A percentile compares a stretch with the other conserved stretches of the same genome.
Evolutionary conservation across 768 basidiomycete genomes (phyloP).

Genomic region (Mycena albidolilacea): DNA sequence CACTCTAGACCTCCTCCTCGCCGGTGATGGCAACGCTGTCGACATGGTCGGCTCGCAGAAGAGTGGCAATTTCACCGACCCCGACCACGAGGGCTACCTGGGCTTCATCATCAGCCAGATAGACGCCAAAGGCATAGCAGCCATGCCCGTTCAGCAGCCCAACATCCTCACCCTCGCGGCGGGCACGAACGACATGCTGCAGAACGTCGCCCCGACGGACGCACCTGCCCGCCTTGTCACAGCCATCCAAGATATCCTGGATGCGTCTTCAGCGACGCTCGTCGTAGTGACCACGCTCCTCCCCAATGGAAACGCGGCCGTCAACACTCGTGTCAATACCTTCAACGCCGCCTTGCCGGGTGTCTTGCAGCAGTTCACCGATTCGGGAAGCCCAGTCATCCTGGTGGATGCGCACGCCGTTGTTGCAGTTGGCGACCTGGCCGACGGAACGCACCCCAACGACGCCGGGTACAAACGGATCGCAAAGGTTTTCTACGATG

Average conservation of each 20-base stretch:
- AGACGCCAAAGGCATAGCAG: not conserved
- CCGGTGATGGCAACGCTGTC: slow-evolving; percentile 23
- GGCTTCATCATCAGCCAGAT: slow-evolving; percentile 25
- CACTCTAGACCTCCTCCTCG: slow-evolving; percentile 29
- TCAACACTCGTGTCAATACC: not conserved
- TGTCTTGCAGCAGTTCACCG: slow-evolving; percentile 5
- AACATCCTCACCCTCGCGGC: slow-evolving; percentile 28
- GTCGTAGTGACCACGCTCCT: slow-evolving; percentile 19
- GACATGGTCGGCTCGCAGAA: slow-evolving; percentile 29
- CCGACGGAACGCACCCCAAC: slow-evolving; percentile 26
- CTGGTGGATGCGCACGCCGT: slow-evolving; percentile 16
- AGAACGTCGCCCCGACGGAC: slow-evolving; percentile 10
- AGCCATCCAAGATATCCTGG: slow-evolving; percentile 19
- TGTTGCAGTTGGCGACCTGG: slow-evolving; percentile 22
- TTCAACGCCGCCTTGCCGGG: slow-evolving; percentile 25
- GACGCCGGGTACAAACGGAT: slow-evolving; percentile 22
- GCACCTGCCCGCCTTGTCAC: slow-evolving; percentile 11
- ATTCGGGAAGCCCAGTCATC: slow-evolving; percentile 16
- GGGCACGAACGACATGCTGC: slow-evolving; percentile 17
- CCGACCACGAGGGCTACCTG: slow-evolving; percentile 26
- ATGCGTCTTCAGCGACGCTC: slow-evolving; percentile 18
- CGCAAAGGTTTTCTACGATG: slow-evolving; percentile 19
- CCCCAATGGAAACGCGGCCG: slow-evolving; percentile 7
- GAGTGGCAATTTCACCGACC: slow-evolving; percentile 12
- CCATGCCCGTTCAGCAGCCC: slow-evolving; percentile 19